Conservation (phyloP, 2,329 filamentous ascomycete genomes). For the Fusarium cicatricum region DNA sequence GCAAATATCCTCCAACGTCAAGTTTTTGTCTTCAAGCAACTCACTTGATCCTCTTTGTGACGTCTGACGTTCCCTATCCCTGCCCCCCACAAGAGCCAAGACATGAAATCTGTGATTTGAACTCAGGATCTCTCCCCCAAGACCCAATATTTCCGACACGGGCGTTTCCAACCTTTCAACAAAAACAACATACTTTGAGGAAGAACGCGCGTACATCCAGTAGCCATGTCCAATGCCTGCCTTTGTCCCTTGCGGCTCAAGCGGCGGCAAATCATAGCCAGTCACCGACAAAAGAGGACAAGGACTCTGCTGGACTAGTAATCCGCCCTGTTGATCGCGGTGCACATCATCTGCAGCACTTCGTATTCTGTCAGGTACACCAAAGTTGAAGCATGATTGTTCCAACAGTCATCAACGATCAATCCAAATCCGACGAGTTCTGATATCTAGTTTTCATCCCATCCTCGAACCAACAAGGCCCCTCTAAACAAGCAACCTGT, state of each 20-base stretch:
- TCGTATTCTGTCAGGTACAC: too few relatives aligned
- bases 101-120: background rate
- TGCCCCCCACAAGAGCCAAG: background rate
- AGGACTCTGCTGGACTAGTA: constrained; percentile 3
- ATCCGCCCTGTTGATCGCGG: constrained; percentile 18
- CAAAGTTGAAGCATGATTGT: too few relatives aligned
- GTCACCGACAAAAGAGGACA: background rate
- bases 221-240: background rate
- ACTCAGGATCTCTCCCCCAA: constrained; percentile 1
- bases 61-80: background rate
- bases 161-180: constrained; percentile 14
- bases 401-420: too few relatives aligned
- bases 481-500: background rate
- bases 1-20: too few relatives aligned
- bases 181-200: background rate
- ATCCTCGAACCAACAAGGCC: background rate
- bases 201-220: constrained; percentile 26
- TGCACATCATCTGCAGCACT: constrained; percentile 15
- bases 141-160: constrained; percentile 30
- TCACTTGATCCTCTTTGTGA: too few relatives aligned
- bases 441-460: too few relatives aligned
- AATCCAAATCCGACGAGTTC: too few relatives aligned
- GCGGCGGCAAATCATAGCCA: background rate
- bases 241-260: background rate
- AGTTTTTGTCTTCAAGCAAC: too few relatives aligned